These are phyloP conservation scores for Sporothrix protearum DNA, from an alignment of 2,329 filamentous ascomycete species.

Conservation along the genomic window DNA sequence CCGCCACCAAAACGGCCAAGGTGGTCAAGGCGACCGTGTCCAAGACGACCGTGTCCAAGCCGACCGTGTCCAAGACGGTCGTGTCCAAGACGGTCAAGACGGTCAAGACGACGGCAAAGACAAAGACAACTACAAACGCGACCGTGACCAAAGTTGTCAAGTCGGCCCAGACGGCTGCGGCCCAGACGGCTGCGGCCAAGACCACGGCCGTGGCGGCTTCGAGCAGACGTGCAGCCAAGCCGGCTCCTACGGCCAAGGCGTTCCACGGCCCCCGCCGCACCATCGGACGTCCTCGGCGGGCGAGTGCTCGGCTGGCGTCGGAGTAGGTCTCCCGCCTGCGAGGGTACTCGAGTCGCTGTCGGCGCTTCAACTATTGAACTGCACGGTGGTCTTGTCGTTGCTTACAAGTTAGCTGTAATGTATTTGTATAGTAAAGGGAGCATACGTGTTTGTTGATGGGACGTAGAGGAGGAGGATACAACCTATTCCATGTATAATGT, in stretches of 20 bases:
- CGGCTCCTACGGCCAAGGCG: slow-evolving; percentile 6
- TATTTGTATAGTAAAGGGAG: background rate
- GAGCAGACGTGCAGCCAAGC: background rate
- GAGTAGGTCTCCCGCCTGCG: background rate
- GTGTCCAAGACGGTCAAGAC: background rate
- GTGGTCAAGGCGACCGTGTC: slow-evolving; percentile 5
- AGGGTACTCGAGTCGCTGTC: background rate
- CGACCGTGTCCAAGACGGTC: background rate
- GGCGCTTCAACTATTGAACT: too few relatives aligned
- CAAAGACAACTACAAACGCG: background rate
- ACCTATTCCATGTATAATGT: background rate
- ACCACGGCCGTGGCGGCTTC: background rate
- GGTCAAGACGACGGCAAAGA: background rate
- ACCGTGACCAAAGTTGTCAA: background rate
- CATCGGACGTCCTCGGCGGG: slow-evolving; percentile 13
- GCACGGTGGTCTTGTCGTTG: too few relatives aligned
- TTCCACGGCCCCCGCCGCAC: slow-evolving; percentile 20
- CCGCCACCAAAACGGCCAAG: background rate
- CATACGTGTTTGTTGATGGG: background rate
- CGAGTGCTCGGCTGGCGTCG: background rate
- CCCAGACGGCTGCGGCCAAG: background rate
- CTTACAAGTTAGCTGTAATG: background rate
- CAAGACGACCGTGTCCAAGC: background rate
- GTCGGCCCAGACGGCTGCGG: background rate
- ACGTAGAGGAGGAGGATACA: too few relatives aligned